These are phyloP conservation scores for Pythium rhizo-oryzae DNA, from an alignment of 352 stramenopile species.

Conservation along the genomic window DNA sequence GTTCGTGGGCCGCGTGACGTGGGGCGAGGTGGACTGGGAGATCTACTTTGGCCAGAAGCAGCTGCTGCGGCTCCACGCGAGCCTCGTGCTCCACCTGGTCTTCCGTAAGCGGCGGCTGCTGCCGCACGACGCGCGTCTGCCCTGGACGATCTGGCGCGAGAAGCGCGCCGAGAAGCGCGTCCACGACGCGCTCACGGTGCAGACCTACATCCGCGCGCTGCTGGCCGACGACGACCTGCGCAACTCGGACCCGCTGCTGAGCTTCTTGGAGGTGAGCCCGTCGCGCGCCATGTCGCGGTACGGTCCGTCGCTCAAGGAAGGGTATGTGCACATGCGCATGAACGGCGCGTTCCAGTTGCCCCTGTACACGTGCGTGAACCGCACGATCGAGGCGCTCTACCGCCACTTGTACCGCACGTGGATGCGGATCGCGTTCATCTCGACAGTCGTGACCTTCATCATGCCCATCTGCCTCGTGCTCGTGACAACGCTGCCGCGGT, in stretches of 20 bases:
- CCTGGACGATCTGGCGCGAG: constrained; percentile 83
- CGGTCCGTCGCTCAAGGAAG: constrained; percentile 81
- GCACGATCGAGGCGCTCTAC: constrained; percentile 81
- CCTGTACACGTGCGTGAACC: constrained; percentile 85
- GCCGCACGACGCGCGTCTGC: constrained; percentile 45
- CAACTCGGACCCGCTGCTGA: constrained; percentile 77
- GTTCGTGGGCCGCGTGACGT: constrained; percentile 79
- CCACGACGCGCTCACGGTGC: constrained; percentile 66
- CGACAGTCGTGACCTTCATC: constrained; percentile 81
- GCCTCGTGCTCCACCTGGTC: constrained; percentile 55
- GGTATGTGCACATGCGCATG: constrained; percentile 90
- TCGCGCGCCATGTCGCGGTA: constrained; percentile 75
- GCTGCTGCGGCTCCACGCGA: constrained; percentile 71
- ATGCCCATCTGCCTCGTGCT: constrained; percentile 75
- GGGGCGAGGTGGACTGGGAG: constrained; percentile 80
- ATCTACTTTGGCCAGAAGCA: constrained; percentile 90
- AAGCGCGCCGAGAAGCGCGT: constrained; percentile 78
- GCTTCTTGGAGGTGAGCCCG: constrained; percentile 81
- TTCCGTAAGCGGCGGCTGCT: constrained; percentile 52
- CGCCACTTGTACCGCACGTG: constrained; percentile 85
- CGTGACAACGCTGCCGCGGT: constrained; percentile 66
- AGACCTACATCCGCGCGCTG: constrained; percentile 72
- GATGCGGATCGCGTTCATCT: constrained; percentile 87
- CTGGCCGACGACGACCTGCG: constrained; percentile 65
- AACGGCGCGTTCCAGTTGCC: constrained; percentile 86